These are phyloP conservation scores for Phytophthora capsici DNA, from an alignment of 352 stramenopile genomes.

Conservation along the genomic window DNA sequence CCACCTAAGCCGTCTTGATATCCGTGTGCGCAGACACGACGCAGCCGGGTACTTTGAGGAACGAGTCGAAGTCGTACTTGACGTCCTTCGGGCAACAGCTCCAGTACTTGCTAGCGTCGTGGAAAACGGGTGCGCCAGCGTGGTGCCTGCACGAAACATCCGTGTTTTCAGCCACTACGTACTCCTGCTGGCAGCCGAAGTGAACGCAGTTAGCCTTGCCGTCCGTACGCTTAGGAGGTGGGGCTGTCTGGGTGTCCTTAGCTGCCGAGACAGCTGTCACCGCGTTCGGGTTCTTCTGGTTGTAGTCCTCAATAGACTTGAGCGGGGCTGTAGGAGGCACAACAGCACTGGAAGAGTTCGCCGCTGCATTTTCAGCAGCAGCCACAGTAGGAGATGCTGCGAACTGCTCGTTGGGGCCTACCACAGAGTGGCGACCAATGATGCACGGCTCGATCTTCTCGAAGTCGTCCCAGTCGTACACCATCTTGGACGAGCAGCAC, in stretches of 20 bases:
- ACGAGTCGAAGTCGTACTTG: slow-evolving; percentile 96
- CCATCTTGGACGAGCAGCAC: slow-evolving; percentile 90
- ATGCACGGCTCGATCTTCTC: slow-evolving; percentile 86
- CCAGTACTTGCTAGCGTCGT: slow-evolving; percentile 95
- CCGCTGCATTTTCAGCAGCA: slow-evolving; percentile 58
- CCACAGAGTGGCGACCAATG: slow-evolving; percentile 72
- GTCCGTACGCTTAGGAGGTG: slow-evolving; percentile 67
- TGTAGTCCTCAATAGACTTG: slow-evolving; percentile 95
- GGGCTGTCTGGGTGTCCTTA: slow-evolving; percentile 58
- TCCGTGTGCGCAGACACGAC: slow-evolving; percentile 85
- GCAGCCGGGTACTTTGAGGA: slow-evolving; percentile 91
- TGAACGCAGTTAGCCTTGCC: slow-evolving; percentile 92
- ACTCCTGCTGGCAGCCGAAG: slow-evolving; percentile 93
- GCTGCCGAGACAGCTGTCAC: slow-evolving; percentile 83
- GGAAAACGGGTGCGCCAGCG: slow-evolving; percentile 90
- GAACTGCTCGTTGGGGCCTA: slow-evolving; percentile 74
- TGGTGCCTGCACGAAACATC: slow-evolving; percentile 85
- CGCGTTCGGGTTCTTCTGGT: slow-evolving; percentile 89
- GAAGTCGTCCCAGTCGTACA: slow-evolving; percentile 97
- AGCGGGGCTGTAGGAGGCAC: slow-evolving; percentile 45
- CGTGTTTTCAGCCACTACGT: slow-evolving; percentile 89
- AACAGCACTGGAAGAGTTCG: slow-evolving; percentile 22
- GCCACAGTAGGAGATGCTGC: slow-evolving; percentile 84
- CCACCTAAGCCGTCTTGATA: slow-evolving; percentile 51
- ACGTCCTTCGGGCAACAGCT: slow-evolving; percentile 92